Evolutionary conservation across 2,329 filamentous ascomycete genomes (phyloP).

Genomic region (Talaromyces sp.): DNA sequence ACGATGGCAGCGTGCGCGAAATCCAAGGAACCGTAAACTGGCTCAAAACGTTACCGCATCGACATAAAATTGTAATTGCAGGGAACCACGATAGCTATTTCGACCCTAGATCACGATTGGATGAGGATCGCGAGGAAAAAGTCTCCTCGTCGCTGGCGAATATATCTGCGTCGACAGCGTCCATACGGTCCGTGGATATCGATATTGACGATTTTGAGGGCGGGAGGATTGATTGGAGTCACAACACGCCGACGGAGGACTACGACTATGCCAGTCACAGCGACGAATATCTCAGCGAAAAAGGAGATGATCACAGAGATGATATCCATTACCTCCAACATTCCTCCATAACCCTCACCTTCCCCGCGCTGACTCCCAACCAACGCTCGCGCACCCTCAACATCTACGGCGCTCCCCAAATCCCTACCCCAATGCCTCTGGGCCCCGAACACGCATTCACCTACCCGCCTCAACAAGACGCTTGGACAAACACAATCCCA

Average conservation of each 20-base stretch:
- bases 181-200: slow-evolving; percentile 36
- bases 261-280: slow-evolving; percentile 27
- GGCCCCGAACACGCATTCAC: slow-evolving; percentile 72
- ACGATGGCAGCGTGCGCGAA: slow-evolving; percentile 66
- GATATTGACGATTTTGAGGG: slow-evolving; percentile 41
- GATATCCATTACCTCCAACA: slow-evolving; percentile 72
- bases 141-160: slow-evolving; percentile 22
- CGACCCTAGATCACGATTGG: slow-evolving; percentile 61
- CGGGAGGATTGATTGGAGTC: slow-evolving; percentile 53
- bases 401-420: slow-evolving; percentile 77
- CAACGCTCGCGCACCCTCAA: slow-evolving; percentile 57
- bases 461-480: slow-evolving; percentile 62
- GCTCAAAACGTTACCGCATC: slow-evolving; percentile 70
- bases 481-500: slow-evolving; percentile 71
- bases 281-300: background rate
- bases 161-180: slow-evolving; percentile 36
- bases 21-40: slow-evolving; percentile 84
- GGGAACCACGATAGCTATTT: slow-evolving; percentile 91
- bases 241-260: slow-evolving; percentile 32
- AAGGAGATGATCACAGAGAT: background rate
- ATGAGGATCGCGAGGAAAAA: slow-evolving; percentile 50
- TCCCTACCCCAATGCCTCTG: slow-evolving; percentile 66
- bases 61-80: slow-evolving; percentile 74
- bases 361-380: slow-evolving; percentile 49
- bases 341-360: slow-evolving; percentile 60